Conservation (phyloP, 306 rosid species). For the Fragaria nilgerrensis region DNA sequence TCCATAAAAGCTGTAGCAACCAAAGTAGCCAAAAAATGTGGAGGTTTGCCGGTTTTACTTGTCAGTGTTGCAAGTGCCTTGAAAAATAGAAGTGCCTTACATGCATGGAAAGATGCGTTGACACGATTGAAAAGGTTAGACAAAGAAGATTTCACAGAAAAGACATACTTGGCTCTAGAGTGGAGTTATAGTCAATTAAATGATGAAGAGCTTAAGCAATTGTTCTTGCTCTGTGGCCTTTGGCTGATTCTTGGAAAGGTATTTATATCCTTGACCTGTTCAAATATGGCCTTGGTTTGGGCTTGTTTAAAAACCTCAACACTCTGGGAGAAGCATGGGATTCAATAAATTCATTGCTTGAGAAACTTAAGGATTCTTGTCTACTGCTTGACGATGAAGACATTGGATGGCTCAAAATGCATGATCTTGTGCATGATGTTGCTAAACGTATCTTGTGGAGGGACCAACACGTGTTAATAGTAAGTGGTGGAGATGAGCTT, state of each 20-base stretch:
- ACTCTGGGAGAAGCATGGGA: not conserved
- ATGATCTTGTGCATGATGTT: not conserved
- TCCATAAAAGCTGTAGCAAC: not conserved
- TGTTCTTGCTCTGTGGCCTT: not conserved
- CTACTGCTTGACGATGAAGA: not conserved
- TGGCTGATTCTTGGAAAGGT: rapidly evolving
- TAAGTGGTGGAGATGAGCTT: not conserved
- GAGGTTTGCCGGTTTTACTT: not conserved
- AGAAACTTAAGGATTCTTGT: not conserved
- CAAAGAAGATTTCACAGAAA: not conserved
- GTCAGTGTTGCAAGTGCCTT: not conserved
- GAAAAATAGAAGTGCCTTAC: not conserved
- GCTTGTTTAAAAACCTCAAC: not conserved
- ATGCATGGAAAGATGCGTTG: not conserved
- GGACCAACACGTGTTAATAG: not conserved
- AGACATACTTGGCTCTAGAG: not conserved
- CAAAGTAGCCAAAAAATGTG: not conserved
- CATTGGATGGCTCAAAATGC: not conserved
- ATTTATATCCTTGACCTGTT: not conserved
- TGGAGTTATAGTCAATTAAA: not conserved
- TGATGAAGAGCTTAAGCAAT: not conserved
- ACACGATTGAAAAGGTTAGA: not conserved
- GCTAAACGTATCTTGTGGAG: not conserved
- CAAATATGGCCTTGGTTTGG: not conserved
- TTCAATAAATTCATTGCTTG: not conserved